Evolutionary conservation across 2,329 filamentous ascomycete species (phyloP), one percentile per base, ranked within the genome.

Genomic region (Aspergillus unguis): DNA sequence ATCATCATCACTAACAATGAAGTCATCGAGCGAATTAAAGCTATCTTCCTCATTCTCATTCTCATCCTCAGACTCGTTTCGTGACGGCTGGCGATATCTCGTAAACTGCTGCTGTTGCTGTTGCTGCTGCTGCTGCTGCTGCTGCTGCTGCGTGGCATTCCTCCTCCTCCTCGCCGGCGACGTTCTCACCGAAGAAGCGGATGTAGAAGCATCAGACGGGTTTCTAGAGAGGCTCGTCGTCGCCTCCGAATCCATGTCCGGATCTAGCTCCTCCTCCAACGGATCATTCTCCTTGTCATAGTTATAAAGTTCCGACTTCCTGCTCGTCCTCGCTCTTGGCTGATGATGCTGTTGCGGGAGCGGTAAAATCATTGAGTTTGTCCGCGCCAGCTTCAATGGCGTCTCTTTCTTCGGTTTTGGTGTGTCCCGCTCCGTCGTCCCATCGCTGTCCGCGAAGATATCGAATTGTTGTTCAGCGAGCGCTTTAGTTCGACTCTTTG

Each of bases 1-100:
- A 9, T 73, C 69, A 62, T 71, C 65, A 57, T 73, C 70, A 45
- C 69, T 70, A 53, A 73, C 67, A 58, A 75, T 69, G 48, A 74
- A 75, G 48, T 68, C 71, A 28, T 72, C 68, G 32, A 74, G 57
- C 38, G 71, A 75, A 53, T 71, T 62, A 44, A 67, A 68, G 44
- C 65, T 65, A 47, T 66, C 62, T 17, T 17, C 17, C 26, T 54
- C 61, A 43, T 58, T 57, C 10, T 58, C 58, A 23, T 63, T 60
- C 25, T 65, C 62, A 5, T 65, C 60, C 38, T 63, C 63, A 3
- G 58, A 59, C 5, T 60, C 54, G 7, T 47, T 43, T 11, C 59
- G 17, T 17, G 17, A 55, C 27, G 53, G 52, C 41, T 59, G 58
- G 7, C 57, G 61, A 48, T 62, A 61, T 25, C 56, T 59, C n/a